phyloP scores from a whole-genome alignment of 106 monocot species.

The Apostasia shenzhenica region DNA sequence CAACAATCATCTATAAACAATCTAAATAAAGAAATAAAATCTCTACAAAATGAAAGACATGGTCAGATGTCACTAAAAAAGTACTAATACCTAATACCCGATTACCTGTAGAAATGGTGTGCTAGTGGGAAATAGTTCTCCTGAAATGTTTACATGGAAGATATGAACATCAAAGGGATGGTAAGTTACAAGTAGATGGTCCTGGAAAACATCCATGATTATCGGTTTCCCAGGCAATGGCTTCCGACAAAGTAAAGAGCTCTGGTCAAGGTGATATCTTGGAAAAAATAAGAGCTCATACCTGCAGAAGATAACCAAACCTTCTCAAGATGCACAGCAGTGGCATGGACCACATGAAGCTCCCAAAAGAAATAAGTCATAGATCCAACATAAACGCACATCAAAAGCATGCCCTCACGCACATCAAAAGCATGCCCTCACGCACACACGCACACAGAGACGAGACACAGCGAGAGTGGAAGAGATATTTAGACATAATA shows the following conservation, averaged over 20 bases:
- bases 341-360: too few species aligned
- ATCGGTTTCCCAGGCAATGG: slow-evolving; percentile 74
- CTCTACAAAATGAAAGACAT: too few species aligned
- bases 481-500: too few species aligned
- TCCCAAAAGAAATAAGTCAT: too few species aligned
- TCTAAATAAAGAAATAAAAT: background rate
- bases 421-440: too few species aligned
- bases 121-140: slow-evolving; percentile 72
- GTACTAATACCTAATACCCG: background rate
- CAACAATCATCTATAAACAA: slow-evolving; percentile 10
- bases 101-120: slow-evolving; percentile 79
- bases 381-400: too few species aligned
- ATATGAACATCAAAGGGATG: slow-evolving; percentile 96
- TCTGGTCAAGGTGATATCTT: slow-evolving; percentile 98
- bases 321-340: background rate
- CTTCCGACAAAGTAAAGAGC: slow-evolving; percentile 87
- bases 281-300: slow-evolving; percentile 96
- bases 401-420: too few species aligned
- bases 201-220: slow-evolving; percentile 93
- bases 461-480: too few species aligned
- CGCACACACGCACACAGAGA: too few species aligned
- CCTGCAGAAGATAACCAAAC: slow-evolving; percentile 33
- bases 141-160: slow-evolving; percentile 76
- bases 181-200: slow-evolving; percentile 91
- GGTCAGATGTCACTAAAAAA: background rate